Conservation (phyloP, 2,329 filamentous ascomycete genomes). For the Neobulgaria alba region DNA sequence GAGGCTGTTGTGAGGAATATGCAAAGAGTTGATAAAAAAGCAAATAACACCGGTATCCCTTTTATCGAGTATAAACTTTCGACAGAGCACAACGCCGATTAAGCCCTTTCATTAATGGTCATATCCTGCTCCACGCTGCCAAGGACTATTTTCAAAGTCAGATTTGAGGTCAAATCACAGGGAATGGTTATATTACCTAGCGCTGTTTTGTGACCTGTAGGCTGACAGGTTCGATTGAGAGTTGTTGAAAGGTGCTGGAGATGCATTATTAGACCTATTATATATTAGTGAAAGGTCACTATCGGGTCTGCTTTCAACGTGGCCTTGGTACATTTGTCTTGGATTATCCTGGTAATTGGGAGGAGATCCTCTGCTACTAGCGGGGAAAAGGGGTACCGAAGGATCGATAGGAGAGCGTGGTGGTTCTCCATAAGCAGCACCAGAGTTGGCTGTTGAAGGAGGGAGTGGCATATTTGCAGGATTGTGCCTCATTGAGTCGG, state of each 20-base stretch:
- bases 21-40: conserved; percentile 20
- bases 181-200: conserved; percentile 34
- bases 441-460: conserved; percentile 26
- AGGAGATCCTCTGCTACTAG: conserved; percentile 27
- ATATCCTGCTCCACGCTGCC: conserved; percentile 49
- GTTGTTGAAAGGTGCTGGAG: conserved; percentile 30
- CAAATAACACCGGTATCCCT: conserved; percentile 25
- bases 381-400: conserved; percentile 43
- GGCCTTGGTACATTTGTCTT: conserved; percentile 18
- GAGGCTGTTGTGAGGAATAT: conserved; percentile 11
- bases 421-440: conserved; percentile 23
- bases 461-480: conserved; percentile 30
- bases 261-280: conserved; percentile 22
- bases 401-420: conserved; percentile 41
- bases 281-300: conserved; percentile 17
- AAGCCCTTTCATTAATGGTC: conserved; percentile 35
- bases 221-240: conserved; percentile 34
- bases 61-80: conserved; percentile 14
- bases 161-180: conserved; percentile 11
- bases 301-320: conserved; percentile 21
- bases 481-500: conserved; percentile 44
- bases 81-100: conserved; percentile 23
- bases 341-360: conserved; percentile 25
- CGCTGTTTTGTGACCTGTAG: conserved; percentile 35
- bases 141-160: conserved; percentile 35